A percentile compares a stretch with the other conserved stretches of the same genome.
These are phyloP conservation scores for Cyclospora cayetanensis DNA, from an alignment of 169 alveolate species.

Conservation along the genomic window DNA sequence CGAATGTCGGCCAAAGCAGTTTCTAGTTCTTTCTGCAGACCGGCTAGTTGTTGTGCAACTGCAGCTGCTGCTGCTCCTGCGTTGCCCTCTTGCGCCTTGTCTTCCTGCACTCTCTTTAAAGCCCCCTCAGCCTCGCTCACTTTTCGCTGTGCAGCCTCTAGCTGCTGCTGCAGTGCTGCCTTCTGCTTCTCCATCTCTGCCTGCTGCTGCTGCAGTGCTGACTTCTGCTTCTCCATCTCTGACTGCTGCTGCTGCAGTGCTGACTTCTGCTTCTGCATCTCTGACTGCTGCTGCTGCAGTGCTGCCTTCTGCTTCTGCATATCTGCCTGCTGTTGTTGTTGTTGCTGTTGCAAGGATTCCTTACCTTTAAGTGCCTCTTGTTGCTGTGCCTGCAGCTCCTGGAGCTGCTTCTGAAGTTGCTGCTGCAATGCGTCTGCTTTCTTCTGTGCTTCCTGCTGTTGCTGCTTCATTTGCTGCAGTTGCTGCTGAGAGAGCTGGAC, in stretches of 20 bases:
- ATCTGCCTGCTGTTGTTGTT: background rate
- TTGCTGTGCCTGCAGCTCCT: conserved; percentile 5
- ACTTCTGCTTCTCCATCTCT: background rate
- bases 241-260: background rate
- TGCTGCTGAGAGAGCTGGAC: background rate
- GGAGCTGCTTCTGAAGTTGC: conserved; percentile 1
- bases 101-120: background rate
- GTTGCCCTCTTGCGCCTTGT: conserved; percentile 9
- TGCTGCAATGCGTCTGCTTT: background rate
- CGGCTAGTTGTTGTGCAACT: background rate
- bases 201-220: background rate
- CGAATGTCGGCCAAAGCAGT: background rate
- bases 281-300: background rate
- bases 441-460: background rate
- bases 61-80: conserved; percentile 13
- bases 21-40: background rate
- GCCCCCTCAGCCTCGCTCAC: too few relatives aligned
- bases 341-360: background rate
- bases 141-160: too few relatives aligned
- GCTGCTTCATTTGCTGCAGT: background rate
- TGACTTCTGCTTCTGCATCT: background rate
- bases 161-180: background rate
- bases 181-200: background rate
- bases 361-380: background rate
- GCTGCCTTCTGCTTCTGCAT: background rate